A percentile compares a stretch with the other conserved stretches of the same genome.
Evolutionary conservation across 2,329 filamentous ascomycete species (phyloP).

Genomic region (Fonsecaea monophora): DNA sequence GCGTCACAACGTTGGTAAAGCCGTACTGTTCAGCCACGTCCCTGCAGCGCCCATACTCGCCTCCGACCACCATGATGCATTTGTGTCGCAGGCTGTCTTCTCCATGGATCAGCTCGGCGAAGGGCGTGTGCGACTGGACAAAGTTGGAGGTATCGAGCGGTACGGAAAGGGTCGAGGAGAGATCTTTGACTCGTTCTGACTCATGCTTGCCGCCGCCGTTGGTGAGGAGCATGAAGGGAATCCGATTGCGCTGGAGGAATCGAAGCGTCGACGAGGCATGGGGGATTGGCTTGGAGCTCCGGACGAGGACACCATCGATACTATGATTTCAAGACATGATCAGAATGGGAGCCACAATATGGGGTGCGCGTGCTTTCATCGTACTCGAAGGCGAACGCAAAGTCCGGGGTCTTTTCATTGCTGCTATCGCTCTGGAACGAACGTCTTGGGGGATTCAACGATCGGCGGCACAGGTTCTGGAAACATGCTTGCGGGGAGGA

Average conservation of each 20-base stretch:
- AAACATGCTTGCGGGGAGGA: not conserved
- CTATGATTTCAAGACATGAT: constrained; percentile 47
- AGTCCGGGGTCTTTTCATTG: constrained; percentile 29
- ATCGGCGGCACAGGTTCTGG: not conserved
- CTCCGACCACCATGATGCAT: constrained; percentile 77
- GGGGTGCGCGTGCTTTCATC: not conserved
- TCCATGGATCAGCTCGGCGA: constrained; percentile 71
- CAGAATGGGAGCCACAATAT: constrained; percentile 4
- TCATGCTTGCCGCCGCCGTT: constrained; percentile 93
- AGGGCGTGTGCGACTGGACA: constrained; percentile 90
- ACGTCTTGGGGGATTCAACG: not conserved
- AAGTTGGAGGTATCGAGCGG: constrained; percentile 71
- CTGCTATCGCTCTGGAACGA: constrained; percentile 19
- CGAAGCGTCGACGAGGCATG: constrained; percentile 76
- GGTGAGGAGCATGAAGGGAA: constrained; percentile 93
- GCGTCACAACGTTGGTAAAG: constrained; percentile 81
- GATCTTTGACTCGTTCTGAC: constrained; percentile 71
- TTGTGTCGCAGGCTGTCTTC: constrained; percentile 62
- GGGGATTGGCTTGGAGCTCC: constrained; percentile 77
- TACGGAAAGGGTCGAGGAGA: constrained; percentile 70
- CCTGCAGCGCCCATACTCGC: constrained; percentile 70
- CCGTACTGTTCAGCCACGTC: constrained; percentile 77
- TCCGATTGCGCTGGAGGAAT: constrained; percentile 73
- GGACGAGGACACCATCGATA: constrained; percentile 95
- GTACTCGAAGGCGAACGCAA: constrained; percentile 41